Base-by-base conservation (phyloP, 805 yeast genomes). In the Cyberlindnera bimundalis region DNA sequence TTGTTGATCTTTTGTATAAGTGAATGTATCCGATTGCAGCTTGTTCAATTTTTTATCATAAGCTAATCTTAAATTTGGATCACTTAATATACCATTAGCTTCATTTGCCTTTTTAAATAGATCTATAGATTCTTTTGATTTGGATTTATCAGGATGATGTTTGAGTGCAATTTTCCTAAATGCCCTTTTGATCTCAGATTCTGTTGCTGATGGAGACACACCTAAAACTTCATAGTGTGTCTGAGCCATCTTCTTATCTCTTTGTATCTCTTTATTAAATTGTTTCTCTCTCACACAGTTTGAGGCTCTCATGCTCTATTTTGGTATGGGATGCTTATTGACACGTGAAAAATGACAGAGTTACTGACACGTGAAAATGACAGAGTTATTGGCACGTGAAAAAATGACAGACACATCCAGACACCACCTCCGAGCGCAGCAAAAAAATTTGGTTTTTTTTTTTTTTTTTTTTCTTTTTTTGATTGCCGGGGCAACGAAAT, bases 101-200 rank as follows among this genome's bases (percentile, higher is more conserved):
- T 60, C 60, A 9, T 50, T 47, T 10, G 66, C 48, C 9, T 35
- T 38, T 42, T 62, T 57, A 56, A 68, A 68, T 29, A 46, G 39
- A 34, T 64, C 68, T 6, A 21, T 30, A 2, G 42, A 55, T 18
- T 43, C 43, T 7, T 26, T 29, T 3, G 46, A 58, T 8, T 39
- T 41, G 33, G 50, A 49, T 48, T 65, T 66, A 46, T 75, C 80
- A 5, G 80, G 80, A 47, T 75, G 80, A 45, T 64, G 65, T 33
- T 56, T 53, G 20, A 59, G 48, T 39, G 73, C 68, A 33, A 70
- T 48, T 37, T 60, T 65, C 32, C 62, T 58, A 48, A 65, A 75
- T 2, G 78, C 70, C 33, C 54, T 58, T 37, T 51, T 55, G 37
- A 67, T 56, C 29, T 65, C 66, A 1, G 42, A 48, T 1, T 37